These are phyloP conservation scores for Penicillium sp. DNA, from an alignment of 2,329 filamentous ascomycete species.

Conservation along the genomic window DNA sequence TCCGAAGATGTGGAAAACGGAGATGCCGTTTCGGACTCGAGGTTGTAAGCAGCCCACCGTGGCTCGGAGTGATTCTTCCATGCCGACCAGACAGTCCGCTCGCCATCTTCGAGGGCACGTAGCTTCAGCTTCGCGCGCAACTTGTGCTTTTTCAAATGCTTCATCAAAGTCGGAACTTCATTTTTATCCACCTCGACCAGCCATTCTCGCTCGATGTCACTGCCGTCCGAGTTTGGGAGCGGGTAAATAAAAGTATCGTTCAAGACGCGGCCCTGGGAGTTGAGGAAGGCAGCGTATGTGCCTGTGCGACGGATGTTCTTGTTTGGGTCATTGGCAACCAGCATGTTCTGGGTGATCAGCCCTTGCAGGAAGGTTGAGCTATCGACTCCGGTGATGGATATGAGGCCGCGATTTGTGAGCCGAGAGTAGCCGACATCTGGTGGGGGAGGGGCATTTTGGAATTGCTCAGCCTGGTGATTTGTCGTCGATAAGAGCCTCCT, in stretches of 20 bases:
- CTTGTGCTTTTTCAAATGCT: conserved; percentile 84
- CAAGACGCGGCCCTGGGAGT: conserved; percentile 80
- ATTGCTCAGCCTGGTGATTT: conserved; percentile 19
- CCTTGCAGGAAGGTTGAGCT: conserved; percentile 86
- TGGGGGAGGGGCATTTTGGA: conserved; percentile 41
- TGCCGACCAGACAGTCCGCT: conserved; percentile 72
- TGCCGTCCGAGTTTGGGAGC: conserved; percentile 45
- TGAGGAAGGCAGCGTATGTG: conserved; percentile 85
- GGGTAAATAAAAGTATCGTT: conserved; percentile 92
- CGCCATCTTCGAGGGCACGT: conserved; percentile 67
- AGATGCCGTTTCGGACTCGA: conserved; percentile 42
- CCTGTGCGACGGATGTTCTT: conserved; percentile 52
- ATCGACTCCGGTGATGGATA: conserved; percentile 79
- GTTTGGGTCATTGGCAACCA: conserved; percentile 52
- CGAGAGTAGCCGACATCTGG: conserved; percentile 55
- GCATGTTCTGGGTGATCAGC: conserved; percentile 76
- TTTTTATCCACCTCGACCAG: conserved; percentile 81
- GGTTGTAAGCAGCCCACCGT: conserved; percentile 48
- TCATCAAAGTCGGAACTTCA: conserved; percentile 66
- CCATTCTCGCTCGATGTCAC: conserved; percentile 57
- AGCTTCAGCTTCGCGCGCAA: conserved; percentile 79
- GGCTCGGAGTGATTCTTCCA: conserved; percentile 66
- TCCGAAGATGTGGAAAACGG: conserved; percentile 37
- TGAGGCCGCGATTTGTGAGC: conserved; percentile 75
- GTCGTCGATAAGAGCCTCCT: conserved; percentile 41